phyloP scores from a whole-genome alignment of 306 rosid species.

The Lotus japonicus region DNA sequence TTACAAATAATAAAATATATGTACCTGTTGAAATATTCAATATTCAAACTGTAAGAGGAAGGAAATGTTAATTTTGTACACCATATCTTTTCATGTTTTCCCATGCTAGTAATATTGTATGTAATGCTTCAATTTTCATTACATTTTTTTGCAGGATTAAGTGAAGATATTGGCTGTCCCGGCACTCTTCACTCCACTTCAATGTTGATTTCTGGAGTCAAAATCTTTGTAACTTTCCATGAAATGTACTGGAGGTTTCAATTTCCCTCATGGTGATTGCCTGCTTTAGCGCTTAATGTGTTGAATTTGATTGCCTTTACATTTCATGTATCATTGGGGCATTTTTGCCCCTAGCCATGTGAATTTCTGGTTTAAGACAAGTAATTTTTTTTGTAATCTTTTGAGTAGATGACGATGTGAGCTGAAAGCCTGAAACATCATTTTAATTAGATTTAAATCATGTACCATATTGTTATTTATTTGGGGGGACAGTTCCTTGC shows the following conservation, averaged over 20 bases:
- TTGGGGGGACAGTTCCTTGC: no score
- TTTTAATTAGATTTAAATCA: neutral
- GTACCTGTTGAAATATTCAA: no score
- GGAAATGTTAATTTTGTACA: no score
- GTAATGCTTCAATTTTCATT: neutral
- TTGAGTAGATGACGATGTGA: neutral
- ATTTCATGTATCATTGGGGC: neutral
- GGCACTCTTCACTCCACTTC: neutral
- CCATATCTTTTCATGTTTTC: neutral
- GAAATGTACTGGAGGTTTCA: neutral
- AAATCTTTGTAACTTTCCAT: neutral
- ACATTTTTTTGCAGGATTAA: constrained; percentile 26
- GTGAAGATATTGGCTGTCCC: neutral
- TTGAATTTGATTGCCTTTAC: neutral
- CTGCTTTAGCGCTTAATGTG: neutral
- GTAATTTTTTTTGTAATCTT: neutral
- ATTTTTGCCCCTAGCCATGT: neutral
- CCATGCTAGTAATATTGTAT: neutral
- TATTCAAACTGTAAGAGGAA: no score
- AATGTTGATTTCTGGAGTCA: constrained; percentile 4
- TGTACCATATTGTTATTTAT: no score
- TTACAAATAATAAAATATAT: no score
- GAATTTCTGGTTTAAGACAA: neutral
- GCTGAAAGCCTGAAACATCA: neutral
- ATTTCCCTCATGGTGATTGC: neutral